Base-by-base conservation (phyloP, 305 asterid genomes). In the Coffea humblotiana region DNA sequence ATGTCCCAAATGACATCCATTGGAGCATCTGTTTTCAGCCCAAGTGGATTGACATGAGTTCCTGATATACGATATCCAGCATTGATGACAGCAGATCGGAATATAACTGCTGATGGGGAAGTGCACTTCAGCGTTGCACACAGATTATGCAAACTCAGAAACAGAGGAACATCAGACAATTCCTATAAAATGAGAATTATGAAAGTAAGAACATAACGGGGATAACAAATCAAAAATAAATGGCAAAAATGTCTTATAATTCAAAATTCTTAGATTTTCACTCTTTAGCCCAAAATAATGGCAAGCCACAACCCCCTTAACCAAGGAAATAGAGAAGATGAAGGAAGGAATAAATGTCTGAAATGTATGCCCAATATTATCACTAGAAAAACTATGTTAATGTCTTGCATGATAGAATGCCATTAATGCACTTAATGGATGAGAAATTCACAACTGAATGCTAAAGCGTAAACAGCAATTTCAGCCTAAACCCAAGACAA, bases 1-100 rank as follows among this genome's bases (percentile, higher is more conserved):
- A 96, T 92, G 86, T 96, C 99, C 99, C 98, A 96, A 76, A 96
- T 88, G 71, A 94, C 97, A 67, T 96, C 89, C 98, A 92, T 96
- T 19, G 99, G 99, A 81, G 99, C 99, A 81, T 96, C 97, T 5
- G 98, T 92, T 83, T 96, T 96, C 86, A 96, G 82, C 82, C 98
- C 98, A 70, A 96, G 84, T 21, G 98, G 97, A 77, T 90, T 87
- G 69, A 91, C 98, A 81, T 96, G 99, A 80, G 91, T 94, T 75
- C 99, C 98, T 21, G 99, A 96, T 79, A 96, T 93, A 79, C 92
- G 95, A 84, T 94, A 96, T 69, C 99, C 99, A 7, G 99, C 98
- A 84, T 96, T 92, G 79, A 96, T 92, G 64, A 94, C 99, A 18
- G 99, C 99, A 18, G 99, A 96, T 25, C 97, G 97, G 74, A 96